Evolutionary conservation across 306 rosid genomes (phyloP).

Genomic region (Fragaria nilgerrensis): DNA sequence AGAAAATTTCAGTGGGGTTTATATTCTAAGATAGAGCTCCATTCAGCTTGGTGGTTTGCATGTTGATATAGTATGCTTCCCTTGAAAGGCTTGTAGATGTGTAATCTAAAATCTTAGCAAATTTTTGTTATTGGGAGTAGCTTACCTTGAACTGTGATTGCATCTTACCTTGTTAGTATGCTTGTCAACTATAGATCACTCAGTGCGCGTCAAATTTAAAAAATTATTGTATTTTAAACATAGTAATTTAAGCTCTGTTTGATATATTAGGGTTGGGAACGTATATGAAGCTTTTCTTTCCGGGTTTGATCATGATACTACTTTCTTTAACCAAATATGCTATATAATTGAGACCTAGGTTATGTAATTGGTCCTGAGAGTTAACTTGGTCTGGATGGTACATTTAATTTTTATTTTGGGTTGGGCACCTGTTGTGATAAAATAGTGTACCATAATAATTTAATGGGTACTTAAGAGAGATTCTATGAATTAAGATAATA

Average conservation of each 20-base stretch:
- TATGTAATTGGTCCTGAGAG: background rate
- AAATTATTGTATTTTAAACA: background rate
- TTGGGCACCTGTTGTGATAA: background rate
- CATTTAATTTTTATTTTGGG: background rate
- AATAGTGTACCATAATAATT: background rate
- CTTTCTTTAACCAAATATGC: background rate
- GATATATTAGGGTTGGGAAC: background rate
- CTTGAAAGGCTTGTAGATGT: no score
- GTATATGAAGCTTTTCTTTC: background rate
- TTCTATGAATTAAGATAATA: background rate
- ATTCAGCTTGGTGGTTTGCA: background rate
- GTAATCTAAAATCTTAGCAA: background rate
- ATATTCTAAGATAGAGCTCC: constrained; percentile 7
- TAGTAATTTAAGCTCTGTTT: background rate
- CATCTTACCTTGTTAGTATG: background rate
- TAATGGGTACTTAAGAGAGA: background rate
- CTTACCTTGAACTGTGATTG: background rate
- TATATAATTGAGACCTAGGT: background rate
- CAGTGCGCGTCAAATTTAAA: background rate
- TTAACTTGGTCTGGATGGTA: background rate
- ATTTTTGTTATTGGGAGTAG: background rate
- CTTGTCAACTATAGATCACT: constrained; percentile 1
- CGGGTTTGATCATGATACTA: background rate
- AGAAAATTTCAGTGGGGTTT: constrained; percentile 20
- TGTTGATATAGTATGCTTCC: background rate